Evolutionary conservation across 2,329 filamentous ascomycete genomes (phyloP).

Genomic region (Immersiporthe knoxdaviesiana): DNA sequence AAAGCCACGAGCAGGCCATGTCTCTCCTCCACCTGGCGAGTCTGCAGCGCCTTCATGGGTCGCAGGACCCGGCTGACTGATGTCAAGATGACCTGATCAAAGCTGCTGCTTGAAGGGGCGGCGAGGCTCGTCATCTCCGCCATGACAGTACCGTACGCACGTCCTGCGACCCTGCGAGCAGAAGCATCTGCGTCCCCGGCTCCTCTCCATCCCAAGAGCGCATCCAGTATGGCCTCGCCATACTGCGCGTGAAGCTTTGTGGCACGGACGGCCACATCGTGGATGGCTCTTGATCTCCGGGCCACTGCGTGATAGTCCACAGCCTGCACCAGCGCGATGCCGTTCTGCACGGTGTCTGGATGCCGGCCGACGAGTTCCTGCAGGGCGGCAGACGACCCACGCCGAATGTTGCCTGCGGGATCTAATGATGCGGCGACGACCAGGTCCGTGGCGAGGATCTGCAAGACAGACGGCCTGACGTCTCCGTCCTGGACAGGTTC

Average conservation of each 20-base stretch:
- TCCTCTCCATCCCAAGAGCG: conserved; percentile 82
- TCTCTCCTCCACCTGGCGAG: conserved; percentile 68
- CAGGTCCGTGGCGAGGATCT: conserved; percentile 79
- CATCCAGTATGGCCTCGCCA: conserved; percentile 70
- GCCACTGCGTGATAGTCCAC: conserved; percentile 95
- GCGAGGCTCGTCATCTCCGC: conserved; percentile 41
- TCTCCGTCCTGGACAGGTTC: conserved; percentile 40
- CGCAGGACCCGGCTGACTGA: conserved; percentile 48
- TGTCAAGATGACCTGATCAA: conserved; percentile 32
- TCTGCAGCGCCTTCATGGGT: conserved; percentile 51
- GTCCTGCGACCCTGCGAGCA: conserved; percentile 73
- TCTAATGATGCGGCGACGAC: conserved; percentile 83
- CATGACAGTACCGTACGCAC: conserved; percentile 66
- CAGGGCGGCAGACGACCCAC: conserved; percentile 88
- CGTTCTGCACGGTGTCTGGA: conserved; percentile 79
- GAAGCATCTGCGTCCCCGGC: conserved; percentile 77
- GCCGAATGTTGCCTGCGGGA: conserved; percentile 87
- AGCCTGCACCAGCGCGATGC: conserved; percentile 83
- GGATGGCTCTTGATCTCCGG: conserved; percentile 79
- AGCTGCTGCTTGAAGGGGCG: neutral
- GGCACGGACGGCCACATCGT: conserved; percentile 72
- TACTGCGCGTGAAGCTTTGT: conserved; percentile 70
- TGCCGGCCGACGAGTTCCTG: conserved; percentile 94
- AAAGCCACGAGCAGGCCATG: conserved; percentile 69
- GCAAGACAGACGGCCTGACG: conserved; percentile 60